Base-by-base conservation (phyloP, 805 yeast genomes). In the Suhomyces xylopsoci region DNA sequence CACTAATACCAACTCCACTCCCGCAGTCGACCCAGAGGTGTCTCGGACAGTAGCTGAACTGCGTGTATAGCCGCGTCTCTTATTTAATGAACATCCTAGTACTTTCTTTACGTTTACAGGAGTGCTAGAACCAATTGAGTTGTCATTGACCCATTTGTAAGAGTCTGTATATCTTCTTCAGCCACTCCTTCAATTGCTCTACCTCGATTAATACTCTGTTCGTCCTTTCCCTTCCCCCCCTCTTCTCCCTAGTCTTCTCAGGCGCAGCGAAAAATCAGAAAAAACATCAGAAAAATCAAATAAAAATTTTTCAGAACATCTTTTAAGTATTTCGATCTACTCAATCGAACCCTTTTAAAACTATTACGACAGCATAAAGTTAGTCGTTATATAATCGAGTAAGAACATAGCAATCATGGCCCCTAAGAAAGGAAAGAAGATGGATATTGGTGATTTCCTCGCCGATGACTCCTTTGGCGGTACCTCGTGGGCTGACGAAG, bases 391-490 rank as follows among this genome's bases (percentile, higher is more conserved):
- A 15, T 32, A 32, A 32, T 38, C 42, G 17, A 17, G 17, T 5
- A 19, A 38, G 22, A 26, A 36, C 24, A 47, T 26, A 26, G 20
- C 15, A 19, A 47, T 36, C 50, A 55, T 58, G 69, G 71, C 69
- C 60, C 71, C 72, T 58, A 78, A 78, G 52, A 85, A 84, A 66
- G 79, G 76, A 54, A 79, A 80, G 58, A 89, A 85, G 76, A 88
- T 90, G 94, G 93, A 88, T 79, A 81, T 91, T 73, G 85, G 84
- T 67, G 83, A 92, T 71, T 91, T 91, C 80, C 81, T 89, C 67
- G 82, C 84, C 63, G 94, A 88, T 72, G 88, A 84, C 50, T 70
- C 86, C 41, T 81, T 84, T 61, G 90, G 88, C 45, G 84, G 83
- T 48, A 82, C 85, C 49, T 84, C 90, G 30, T 89, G 96, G 96